A percentile compares a stretch with the other conserved stretches of the same genome.
Evolutionary conservation across 2,329 filamentous ascomycete genomes (phyloP).

Genomic region (Colletotrichum agaves): DNA sequence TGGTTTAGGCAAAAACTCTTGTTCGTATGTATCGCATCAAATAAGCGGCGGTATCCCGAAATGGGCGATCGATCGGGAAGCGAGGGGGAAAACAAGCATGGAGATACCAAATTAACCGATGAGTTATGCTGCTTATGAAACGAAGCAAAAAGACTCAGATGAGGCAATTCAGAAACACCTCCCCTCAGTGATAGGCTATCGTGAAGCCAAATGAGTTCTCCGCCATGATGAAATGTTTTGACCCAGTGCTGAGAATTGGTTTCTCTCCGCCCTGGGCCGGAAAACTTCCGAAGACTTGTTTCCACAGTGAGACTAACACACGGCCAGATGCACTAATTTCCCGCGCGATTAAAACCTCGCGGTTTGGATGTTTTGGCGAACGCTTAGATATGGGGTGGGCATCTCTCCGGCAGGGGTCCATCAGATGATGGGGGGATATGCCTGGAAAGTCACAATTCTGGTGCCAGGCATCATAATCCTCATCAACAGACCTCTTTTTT

Average conservation of each 20-base stretch:
- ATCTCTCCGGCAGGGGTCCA: too few relatives aligned
- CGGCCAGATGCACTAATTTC: background rate
- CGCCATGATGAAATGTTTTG: background rate
- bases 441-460: too few relatives aligned
- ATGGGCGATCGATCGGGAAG: background rate
- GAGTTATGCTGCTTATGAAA: background rate
- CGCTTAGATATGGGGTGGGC: background rate
- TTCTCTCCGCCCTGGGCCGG: background rate
- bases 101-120: slow-evolving; percentile 8
- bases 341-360: slow-evolving; percentile 6
- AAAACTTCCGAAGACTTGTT: background rate
- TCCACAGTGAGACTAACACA: background rate
- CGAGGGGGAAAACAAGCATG: background rate
- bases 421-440: too few relatives aligned
- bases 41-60: slow-evolving; percentile 10
- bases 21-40: background rate
- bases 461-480: too few relatives aligned
- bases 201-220: background rate
- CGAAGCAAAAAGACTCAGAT: background rate
- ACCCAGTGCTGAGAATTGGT: background rate
- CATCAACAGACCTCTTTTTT: too few relatives aligned
- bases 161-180: slow-evolving; percentile 8
- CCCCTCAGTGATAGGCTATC: too few relatives aligned
- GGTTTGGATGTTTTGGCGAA: background rate
- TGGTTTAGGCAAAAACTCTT: background rate